Conservation (phyloP, 495 filamentous ascomycete genomes). For the Aspergillus conjunctus region DNA sequence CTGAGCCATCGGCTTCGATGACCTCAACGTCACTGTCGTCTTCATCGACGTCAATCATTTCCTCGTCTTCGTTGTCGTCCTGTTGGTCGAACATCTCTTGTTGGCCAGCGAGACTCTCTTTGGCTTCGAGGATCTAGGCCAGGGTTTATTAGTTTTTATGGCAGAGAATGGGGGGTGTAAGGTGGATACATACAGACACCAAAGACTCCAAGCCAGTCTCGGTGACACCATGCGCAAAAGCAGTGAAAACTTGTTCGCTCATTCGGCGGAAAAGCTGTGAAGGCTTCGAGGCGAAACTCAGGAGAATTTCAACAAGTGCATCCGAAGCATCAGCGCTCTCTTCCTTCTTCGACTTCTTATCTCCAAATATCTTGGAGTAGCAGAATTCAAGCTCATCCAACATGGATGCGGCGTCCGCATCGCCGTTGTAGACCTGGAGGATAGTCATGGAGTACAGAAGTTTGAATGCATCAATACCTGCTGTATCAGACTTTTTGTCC, state of each 20-base stretch:
- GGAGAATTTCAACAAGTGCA: conserved; percentile 80
- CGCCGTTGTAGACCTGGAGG: conserved; percentile 85
- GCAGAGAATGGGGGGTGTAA: not conserved
- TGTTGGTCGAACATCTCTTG: conserved; percentile 81
- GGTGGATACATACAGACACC: conserved; percentile 47
- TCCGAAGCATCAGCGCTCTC: conserved; percentile 65
- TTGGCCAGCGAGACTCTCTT: conserved; percentile 81
- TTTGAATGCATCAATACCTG: conserved; percentile 62
- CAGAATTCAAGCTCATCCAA: conserved; percentile 73
- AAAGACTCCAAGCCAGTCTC: conserved; percentile 73
- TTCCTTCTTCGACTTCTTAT: conserved; percentile 47
- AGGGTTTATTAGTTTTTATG: conserved; percentile 4
- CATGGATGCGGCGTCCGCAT: conserved; percentile 76
- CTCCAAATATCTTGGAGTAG: conserved; percentile 62
- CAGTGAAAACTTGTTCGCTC: conserved; percentile 81
- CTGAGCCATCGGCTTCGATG: conserved; percentile 36
- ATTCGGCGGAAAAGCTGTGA: conserved; percentile 84
- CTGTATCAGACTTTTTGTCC: conserved; percentile 42
- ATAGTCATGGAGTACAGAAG: conserved; percentile 85
- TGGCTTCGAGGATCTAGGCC: conserved; percentile 65
- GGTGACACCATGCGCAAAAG: conserved; percentile 71
- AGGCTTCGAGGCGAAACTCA: conserved; percentile 84
- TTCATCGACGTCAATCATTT: conserved; percentile 42
- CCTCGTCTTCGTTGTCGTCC: conserved; percentile 58
- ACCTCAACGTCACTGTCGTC: conserved; percentile 46